Base-by-base conservation (phyloP, 139 green algal genomes). In the Astrephomene gubernaculifera region DNA sequence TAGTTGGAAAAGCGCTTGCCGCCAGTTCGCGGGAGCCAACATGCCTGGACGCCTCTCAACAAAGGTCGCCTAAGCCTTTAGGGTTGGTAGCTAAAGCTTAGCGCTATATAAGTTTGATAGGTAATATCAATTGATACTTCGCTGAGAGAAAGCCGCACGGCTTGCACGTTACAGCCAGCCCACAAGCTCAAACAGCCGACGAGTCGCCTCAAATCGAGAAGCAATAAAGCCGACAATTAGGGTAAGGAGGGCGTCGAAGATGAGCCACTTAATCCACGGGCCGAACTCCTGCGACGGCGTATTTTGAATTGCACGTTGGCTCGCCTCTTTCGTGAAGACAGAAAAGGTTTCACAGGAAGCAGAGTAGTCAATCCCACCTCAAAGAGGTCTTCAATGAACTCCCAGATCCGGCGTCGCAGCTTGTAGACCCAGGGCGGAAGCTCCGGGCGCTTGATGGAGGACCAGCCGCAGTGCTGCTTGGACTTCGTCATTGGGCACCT, bases 381-480 rank as follows among this genome's bases (percentile, higher is more conserved):
- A 29, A 84, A 65, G 8, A 84, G 64, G 43, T 84, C 78, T 14
- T 84, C 61, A 39, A 84, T 64, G n/a, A 84, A 74, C n/a, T 67
- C 63, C 78, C 78, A 84, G 8, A 84, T 24, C 8, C 63, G 61
- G 9, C 43, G 33, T 4, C 78, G 78, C 5, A 84, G 78, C 63
- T 84, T 84, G 43, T 67, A 65, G 21, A 75, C 31, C 78, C 78
- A 84, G 24, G 61, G 22, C 21, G 71, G 71, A 31, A 65, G 25
- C 17, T 53, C 17, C 12, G 49, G 49, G 12, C 49, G 49, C n/a
- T 45, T 9, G 45, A 4, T 43, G 65, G 33, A 10, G 65, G 45
- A 44, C 65, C 65, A 44, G n/a, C n/a, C n/a, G 36, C 44, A 45
- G 35, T 33, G 65, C 33, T 72, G 65, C 65, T 35, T 72, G n/a